These are phyloP conservation scores for Chimonanthus praecox DNA, from an alignment of 164 flowering plant genomes.

Conservation along the genomic window DNA sequence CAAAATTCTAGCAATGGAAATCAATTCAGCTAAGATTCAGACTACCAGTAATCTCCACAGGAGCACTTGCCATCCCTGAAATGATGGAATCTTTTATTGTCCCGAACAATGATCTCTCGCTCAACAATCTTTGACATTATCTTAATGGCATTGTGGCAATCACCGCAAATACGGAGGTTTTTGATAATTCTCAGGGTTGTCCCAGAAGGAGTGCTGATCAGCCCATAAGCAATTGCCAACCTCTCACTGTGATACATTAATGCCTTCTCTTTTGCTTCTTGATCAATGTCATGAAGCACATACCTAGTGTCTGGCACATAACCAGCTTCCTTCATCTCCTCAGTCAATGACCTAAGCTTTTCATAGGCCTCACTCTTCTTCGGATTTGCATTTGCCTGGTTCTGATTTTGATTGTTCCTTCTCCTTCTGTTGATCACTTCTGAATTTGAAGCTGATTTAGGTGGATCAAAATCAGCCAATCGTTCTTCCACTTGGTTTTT, in stretches of 20 bases:
- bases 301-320: slow-evolving; percentile 48
- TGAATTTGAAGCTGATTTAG: slow-evolving; percentile 13
- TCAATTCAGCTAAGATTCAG: background rate
- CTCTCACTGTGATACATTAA: slow-evolving; percentile 48
- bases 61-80: slow-evolving; percentile 49
- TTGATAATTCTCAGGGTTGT: slow-evolving; percentile 47
- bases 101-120: slow-evolving; percentile 42
- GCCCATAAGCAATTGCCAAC: slow-evolving; percentile 50
- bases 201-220: slow-evolving; percentile 42
- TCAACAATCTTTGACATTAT: slow-evolving; percentile 38
- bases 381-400: slow-evolving; percentile 12
- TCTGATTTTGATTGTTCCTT: slow-evolving; percentile 12
- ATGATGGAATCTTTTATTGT: slow-evolving; percentile 55
- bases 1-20: background rate
- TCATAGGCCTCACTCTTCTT: slow-evolving; percentile 36
- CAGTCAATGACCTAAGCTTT: slow-evolving; percentile 26
- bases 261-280: slow-evolving; percentile 51
- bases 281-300: slow-evolving; percentile 53
- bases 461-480: slow-evolving; percentile 7
- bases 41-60: slow-evolving; percentile 51
- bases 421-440: slow-evolving; percentile 21
- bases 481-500: slow-evolving; percentile 3
- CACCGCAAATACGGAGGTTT: slow-evolving; percentile 53
- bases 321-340: slow-evolving; percentile 43
- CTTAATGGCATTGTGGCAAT: slow-evolving; percentile 51